phyloP scores from a whole-genome alignment of 148 eudicot species.

The Vaccinium darrowii region DNA sequence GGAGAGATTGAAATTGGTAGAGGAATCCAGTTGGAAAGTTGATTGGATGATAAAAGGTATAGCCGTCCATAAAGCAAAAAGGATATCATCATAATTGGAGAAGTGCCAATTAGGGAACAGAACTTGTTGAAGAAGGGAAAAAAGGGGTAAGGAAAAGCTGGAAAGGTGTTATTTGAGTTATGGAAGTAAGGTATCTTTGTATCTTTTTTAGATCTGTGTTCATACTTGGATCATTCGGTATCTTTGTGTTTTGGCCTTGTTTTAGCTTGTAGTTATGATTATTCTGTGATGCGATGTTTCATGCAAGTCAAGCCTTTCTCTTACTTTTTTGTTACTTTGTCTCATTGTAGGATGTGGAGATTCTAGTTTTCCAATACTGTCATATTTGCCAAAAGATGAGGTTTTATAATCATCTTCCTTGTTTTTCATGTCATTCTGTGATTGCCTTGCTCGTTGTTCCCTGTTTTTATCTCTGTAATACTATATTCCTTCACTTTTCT shows the following conservation, averaged over 20 bases:
- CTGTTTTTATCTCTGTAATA: too few relatives aligned
- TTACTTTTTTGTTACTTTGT: slow-evolving; percentile 15
- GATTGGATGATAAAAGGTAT: slow-evolving; percentile 36
- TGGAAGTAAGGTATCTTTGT: slow-evolving; percentile 25
- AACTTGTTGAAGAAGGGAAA: slow-evolving; percentile 1
- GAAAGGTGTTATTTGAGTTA: neutral
- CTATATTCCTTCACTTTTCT: too few relatives aligned
- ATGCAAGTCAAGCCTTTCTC: slow-evolving; percentile 7
- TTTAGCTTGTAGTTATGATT: neutral
- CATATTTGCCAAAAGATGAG: slow-evolving; percentile 85
- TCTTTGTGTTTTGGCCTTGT: neutral
- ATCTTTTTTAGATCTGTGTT: neutral
- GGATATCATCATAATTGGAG: neutral
- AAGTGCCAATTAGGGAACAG: neutral
- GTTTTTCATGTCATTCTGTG: neutral
- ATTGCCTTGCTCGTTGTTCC: neutral
- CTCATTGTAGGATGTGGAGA: slow-evolving; percentile 69
- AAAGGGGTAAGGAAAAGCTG: slow-evolving; percentile 1
- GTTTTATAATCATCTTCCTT: slow-evolving; percentile 31
- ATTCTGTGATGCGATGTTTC: neutral
- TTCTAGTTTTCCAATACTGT: slow-evolving; percentile 74
- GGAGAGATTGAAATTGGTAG: slow-evolving; percentile 22
- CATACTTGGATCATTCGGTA: neutral
- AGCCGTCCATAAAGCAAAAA: slow-evolving; percentile 67
- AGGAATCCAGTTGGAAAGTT: slow-evolving; percentile 56